A percentile compares a stretch with the other conserved stretches of the same genome.
phyloP scores from a whole-genome alignment of 176 grass and related monocot species.

The Typha latifolia region DNA sequence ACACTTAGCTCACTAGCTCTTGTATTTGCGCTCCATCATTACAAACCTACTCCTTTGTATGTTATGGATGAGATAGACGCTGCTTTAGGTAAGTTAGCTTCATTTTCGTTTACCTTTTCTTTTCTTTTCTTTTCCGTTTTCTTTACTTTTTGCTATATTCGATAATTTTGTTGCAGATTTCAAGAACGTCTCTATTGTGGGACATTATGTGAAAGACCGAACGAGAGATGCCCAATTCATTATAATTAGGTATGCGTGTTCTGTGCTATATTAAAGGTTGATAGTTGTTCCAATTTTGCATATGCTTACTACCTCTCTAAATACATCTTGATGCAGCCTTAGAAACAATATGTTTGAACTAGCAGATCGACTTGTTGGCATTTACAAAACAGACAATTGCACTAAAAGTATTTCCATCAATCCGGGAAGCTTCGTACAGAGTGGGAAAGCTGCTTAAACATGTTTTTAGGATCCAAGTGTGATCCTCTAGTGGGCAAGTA shows the following conservation, averaged over 20 bases:
- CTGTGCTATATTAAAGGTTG: not conserved
- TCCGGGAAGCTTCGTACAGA: conserved; percentile 55
- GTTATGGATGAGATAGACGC: conserved; percentile 99
- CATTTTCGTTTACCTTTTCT: not conserved
- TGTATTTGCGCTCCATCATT: conserved; percentile 99
- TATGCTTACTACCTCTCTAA: conserved; percentile 5
- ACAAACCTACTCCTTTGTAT: conserved; percentile 95
- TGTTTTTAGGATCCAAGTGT: not conserved
- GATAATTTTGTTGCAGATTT: conserved; percentile 52
- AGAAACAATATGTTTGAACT: conserved; percentile 99
- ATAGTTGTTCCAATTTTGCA: not conserved
- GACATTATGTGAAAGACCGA: conserved; percentile 94
- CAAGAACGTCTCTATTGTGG: conserved; percentile 97
- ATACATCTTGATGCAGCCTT: conserved; percentile 37
- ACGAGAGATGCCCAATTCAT: conserved; percentile 97
- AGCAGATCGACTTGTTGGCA: conserved; percentile 80
- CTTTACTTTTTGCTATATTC: conserved; percentile 10
- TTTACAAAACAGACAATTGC: conserved; percentile 99
- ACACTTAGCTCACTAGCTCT: conserved; percentile 89
- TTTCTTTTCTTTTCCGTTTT: not conserved
- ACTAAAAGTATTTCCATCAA: conserved; percentile 91
- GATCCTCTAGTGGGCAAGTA: not conserved
- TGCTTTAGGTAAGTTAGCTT: conserved; percentile 56
- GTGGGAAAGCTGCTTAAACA: conserved; percentile 24
- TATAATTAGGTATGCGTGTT: conserved; percentile 64